These are phyloP conservation scores for Royoungia palumana DNA, from an alignment of 768 basidiomycete genomes.

Conservation along the genomic window DNA sequence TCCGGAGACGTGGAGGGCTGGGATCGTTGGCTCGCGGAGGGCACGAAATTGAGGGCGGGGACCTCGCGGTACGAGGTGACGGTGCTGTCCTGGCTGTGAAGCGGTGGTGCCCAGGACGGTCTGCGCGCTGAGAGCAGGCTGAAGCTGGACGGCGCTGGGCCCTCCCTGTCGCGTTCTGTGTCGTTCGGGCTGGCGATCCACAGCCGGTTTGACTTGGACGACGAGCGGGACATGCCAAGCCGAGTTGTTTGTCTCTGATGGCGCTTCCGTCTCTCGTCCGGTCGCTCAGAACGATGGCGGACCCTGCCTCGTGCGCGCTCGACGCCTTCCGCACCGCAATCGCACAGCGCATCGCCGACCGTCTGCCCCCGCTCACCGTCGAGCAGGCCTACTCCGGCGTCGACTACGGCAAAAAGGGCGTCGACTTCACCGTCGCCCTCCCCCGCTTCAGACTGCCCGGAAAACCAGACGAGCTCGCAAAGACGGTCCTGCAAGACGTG, in stretches of 20 bases:
- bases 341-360: slow-evolving; percentile 65
- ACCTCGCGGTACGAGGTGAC: slow-evolving; percentile 32
- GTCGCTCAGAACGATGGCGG: slow-evolving; percentile 34
- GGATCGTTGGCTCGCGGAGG: slow-evolving; percentile 7
- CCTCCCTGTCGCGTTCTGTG: slow-evolving; percentile 22
- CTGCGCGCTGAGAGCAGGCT: slow-evolving; percentile 33
- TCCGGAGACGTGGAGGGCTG: slow-evolving; percentile 38
- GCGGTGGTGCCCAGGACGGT: slow-evolving; percentile 33
- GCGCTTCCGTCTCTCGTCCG: slow-evolving; percentile 9
- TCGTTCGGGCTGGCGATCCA: slow-evolving; percentile 23
- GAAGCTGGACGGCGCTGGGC: slow-evolving; percentile 25
- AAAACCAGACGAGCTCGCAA: slow-evolving; percentile 75
- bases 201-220: slow-evolving; percentile 23
- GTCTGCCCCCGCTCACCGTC: slow-evolving; percentile 59
- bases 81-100: slow-evolving; percentile 25
- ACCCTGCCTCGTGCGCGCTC: slow-evolving; percentile 63
- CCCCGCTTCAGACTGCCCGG: slow-evolving; percentile 87
- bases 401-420: slow-evolving; percentile 90
- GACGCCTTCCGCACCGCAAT: slow-evolving; percentile 83
- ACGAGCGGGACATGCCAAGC: slow-evolving; percentile 24
- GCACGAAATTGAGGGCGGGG: slow-evolving; percentile 19
- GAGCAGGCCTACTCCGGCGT: slow-evolving; percentile 83
- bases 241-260: neutral
- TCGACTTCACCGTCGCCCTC: slow-evolving; percentile 87
- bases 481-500: slow-evolving; percentile 71